Evolutionary conservation across 805 yeast genomes (phyloP).

Genomic region (Metschnikowia aberdeeniae): DNA sequence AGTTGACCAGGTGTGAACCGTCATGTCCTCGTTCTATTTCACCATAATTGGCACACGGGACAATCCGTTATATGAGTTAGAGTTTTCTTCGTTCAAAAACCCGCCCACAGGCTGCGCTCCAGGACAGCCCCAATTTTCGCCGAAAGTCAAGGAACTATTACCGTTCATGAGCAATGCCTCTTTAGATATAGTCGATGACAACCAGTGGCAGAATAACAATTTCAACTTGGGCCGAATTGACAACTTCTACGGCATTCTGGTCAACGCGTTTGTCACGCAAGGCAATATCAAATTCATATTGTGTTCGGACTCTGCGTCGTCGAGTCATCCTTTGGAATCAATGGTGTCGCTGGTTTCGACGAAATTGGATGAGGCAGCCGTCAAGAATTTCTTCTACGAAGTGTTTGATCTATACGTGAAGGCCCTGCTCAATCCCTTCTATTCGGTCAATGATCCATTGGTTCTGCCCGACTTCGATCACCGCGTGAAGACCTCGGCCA

Average conservation of each 20-base stretch:
- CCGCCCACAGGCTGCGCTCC: conserved; percentile 19
- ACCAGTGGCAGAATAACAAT: conserved; percentile 70
- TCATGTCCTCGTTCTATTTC: conserved; percentile 74
- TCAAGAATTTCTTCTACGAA: conserved; percentile 79
- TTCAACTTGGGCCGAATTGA: conserved; percentile 77
- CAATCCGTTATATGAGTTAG: conserved; percentile 82
- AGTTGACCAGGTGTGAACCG: not conserved
- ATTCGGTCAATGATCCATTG: conserved; percentile 70
- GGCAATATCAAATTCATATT: conserved; percentile 81
- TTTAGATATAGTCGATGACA: conserved; percentile 84
- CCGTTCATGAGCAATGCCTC: conserved; percentile 90
- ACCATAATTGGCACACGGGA: conserved; percentile 86
- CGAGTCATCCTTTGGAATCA: conserved; percentile 7
- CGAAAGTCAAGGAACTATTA: conserved; percentile 69
- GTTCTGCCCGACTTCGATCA: conserved; percentile 70
- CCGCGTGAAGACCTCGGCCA: conserved; percentile 65
- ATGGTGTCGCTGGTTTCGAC: conserved; percentile 7
- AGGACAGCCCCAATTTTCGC: conserved; percentile 61
- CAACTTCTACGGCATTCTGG: conserved; percentile 73
- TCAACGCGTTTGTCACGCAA: conserved; percentile 85
- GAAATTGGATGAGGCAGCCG: conserved; percentile 58
- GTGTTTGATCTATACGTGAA: conserved; percentile 86
- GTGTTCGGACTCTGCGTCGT: conserved; percentile 34
- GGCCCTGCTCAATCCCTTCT: conserved; percentile 82
- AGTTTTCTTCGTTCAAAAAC: conserved; percentile 65